Evolutionary conservation across 78 protist species (phyloP), one percentile per base, ranked within the genome.

Genomic region (Abeoforma whisleri): DNA sequence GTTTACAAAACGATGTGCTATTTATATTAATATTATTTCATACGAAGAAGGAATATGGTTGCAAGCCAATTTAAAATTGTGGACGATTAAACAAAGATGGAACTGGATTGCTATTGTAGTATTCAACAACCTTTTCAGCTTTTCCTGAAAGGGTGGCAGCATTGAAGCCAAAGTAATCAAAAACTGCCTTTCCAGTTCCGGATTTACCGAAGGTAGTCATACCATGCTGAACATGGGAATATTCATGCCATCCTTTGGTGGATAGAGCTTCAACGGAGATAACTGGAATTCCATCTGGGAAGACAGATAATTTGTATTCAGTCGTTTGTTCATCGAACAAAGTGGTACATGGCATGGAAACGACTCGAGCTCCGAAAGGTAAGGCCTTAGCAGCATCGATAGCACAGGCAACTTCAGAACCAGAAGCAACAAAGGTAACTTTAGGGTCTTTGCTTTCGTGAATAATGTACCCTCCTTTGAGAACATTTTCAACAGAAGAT

Each of bases 331-430:
- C 87, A 87, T 93, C 95, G 89, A 96, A 97, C 71, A 84, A 25
- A 37, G 92, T 92, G 69, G 90, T 76, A 82, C 94, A 96, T 68
- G 99, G 99, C 96, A 93, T 91, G 19, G 98, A 95, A 48, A 98
- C 97, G 8, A 98, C 99, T 48, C 98, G 96, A 25, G 76, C 89
- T 1, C 62, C 91, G n/a, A n/a, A n/a, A 57, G 48, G 22, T 2
- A 31, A 31, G n/a, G 30, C 32, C 84, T 91, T 83, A 68, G 96
- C 97, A 0, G 96, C 98, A 48, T 89, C 94, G 39, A 93, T 81
- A n/a, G 89, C 77, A 36, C 91, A 91, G 70, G 75, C 57, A n/a
- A 97, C 93, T 89, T 98, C 99, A 0, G 98, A 89, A 70, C 99
- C 99, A 34, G 97, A 91, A 30, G 96, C 95, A 68, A 97, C 38